A percentile compares a stretch with the other conserved stretches of the same genome.
Conservation (phyloP, 2,329 filamentous ascomycete genomes). For the Epichloe sibirici region DNA sequence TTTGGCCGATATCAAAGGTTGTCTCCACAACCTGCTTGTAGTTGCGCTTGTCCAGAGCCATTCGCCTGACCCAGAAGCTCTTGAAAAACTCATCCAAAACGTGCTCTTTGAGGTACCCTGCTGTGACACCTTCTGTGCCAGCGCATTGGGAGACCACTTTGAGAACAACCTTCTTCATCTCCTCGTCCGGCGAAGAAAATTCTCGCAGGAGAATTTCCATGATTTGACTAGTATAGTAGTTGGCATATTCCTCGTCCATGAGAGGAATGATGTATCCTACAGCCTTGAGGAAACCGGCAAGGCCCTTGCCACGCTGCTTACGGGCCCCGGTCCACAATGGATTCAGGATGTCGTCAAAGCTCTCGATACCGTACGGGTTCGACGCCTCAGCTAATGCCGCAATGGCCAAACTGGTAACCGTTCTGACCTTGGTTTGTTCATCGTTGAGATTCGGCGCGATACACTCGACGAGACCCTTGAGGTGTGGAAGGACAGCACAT, state of each 20-base stretch:
- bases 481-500: constrained; percentile 85
- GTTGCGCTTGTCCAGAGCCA: constrained; percentile 95
- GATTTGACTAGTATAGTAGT: constrained; percentile 96
- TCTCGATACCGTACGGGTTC: constrained; percentile 97
- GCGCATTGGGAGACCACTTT: constrained; percentile 97
- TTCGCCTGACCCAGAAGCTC: constrained; percentile 93
- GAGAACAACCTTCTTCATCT: constrained; percentile 99
- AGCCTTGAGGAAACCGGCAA: constrained; percentile 92
- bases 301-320: constrained; percentile 90
- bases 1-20: constrained; percentile 91
- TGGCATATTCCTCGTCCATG: constrained; percentile 99
- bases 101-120: constrained; percentile 87
- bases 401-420: constrained; percentile 88
- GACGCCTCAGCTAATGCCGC: constrained; percentile 91
- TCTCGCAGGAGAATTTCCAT: constrained; percentile 97
- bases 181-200: constrained; percentile 92
- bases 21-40: constrained; percentile 97
- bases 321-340: constrained; percentile 92
- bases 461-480: constrained; percentile 93
- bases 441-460: constrained; percentile 94
- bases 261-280: constrained; percentile 96
- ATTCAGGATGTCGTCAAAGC: constrained; percentile 94
- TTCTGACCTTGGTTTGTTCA: constrained; percentile 94
- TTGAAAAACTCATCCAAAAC: constrained; percentile 97
- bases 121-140: constrained; percentile 86